phyloP scores from a whole-genome alignment of 768 basidiomycete genomes.

The Leccinum sublutescens region DNA sequence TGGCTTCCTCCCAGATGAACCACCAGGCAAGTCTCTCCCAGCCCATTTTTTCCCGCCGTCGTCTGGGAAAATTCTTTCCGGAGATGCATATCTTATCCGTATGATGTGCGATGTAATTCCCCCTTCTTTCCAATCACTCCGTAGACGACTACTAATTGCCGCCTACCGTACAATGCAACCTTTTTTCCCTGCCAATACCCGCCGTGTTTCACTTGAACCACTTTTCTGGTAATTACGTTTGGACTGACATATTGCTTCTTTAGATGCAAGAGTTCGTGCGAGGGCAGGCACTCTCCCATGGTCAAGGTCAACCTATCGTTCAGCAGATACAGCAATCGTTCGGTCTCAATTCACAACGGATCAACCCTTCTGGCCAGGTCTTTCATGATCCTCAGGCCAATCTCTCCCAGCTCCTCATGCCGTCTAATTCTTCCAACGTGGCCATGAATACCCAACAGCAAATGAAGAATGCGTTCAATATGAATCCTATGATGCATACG shows the following conservation, averaged over 20 bases:
- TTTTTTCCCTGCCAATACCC: conserved; percentile 3
- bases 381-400: conserved; percentile 38
- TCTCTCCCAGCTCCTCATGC: conserved; percentile 32
- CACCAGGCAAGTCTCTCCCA: conserved; percentile 45
- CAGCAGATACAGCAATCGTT: conserved; percentile 48
- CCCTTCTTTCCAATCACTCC: conserved; percentile 10
- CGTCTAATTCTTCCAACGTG: conserved; percentile 40
- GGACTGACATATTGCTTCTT: conserved; percentile 25
- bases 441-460: conserved; percentile 36
- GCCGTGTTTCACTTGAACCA: conserved; percentile 5
- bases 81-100: conserved; percentile 13
- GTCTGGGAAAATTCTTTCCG: conserved; percentile 18
- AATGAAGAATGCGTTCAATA: conserved; percentile 30
- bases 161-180: not conserved
- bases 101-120: conserved; percentile 19
- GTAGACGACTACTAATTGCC: conserved; percentile 17
- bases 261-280: conserved; percentile 48
- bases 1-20: conserved; percentile 38
- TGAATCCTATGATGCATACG: conserved; percentile 40
- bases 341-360: conserved; percentile 34
- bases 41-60: conserved; percentile 15
- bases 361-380: conserved; percentile 35
- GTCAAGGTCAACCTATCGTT: conserved; percentile 37
- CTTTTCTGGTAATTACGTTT: conserved; percentile 16
- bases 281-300: conserved; percentile 40